Evolutionary conservation across 371 early-diverging fungal species (phyloP).

Genomic region (Sporodiniella umbellata): DNA sequence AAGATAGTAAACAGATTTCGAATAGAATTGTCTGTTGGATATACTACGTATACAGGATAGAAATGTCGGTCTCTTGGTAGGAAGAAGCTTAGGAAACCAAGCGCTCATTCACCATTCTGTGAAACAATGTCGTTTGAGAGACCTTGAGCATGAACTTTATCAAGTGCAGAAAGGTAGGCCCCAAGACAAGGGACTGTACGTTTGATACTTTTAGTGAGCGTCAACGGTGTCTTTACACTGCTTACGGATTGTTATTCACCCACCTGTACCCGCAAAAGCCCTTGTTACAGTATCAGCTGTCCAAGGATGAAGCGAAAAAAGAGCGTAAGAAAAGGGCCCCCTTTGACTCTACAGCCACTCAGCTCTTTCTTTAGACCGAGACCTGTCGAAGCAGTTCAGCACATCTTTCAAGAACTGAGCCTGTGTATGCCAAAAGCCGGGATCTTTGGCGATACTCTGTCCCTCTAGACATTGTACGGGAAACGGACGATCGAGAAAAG

Average conservation of each 20-base stretch:
- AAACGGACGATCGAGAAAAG: slow-evolving; percentile 16
- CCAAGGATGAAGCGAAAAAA: slow-evolving; percentile 36
- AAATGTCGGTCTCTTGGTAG: slow-evolving; percentile 77
- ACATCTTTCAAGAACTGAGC: background rate
- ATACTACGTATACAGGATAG: slow-evolving; percentile 79
- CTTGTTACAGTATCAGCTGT: slow-evolving; percentile 64
- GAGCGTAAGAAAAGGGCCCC: too few relatives aligned
- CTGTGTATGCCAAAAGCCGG: background rate
- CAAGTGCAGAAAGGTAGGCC: slow-evolving; percentile 5
- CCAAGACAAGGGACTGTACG: too few relatives aligned
- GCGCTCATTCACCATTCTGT: slow-evolving; percentile 81
- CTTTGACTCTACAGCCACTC: too few relatives aligned
- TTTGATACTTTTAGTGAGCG: slow-evolving; percentile 5
- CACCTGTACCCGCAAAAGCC: slow-evolving; percentile 50
- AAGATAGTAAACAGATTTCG: too few relatives aligned
- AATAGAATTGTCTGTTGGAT: slow-evolving; percentile 48
- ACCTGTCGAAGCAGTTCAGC: background rate
- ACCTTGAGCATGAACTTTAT: slow-evolving; percentile 40
- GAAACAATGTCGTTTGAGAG: slow-evolving; percentile 70
- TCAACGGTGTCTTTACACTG: slow-evolving; percentile 58
- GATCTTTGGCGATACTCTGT: slow-evolving; percentile 29
- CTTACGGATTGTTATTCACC: slow-evolving; percentile 69
- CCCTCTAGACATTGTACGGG: slow-evolving; percentile 16
- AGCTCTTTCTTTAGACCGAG: background rate
- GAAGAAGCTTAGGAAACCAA: slow-evolving; percentile 79